Base-by-base conservation (phyloP, 768 basidiomycete genomes). In the Cubamyces lactineus region DNA sequence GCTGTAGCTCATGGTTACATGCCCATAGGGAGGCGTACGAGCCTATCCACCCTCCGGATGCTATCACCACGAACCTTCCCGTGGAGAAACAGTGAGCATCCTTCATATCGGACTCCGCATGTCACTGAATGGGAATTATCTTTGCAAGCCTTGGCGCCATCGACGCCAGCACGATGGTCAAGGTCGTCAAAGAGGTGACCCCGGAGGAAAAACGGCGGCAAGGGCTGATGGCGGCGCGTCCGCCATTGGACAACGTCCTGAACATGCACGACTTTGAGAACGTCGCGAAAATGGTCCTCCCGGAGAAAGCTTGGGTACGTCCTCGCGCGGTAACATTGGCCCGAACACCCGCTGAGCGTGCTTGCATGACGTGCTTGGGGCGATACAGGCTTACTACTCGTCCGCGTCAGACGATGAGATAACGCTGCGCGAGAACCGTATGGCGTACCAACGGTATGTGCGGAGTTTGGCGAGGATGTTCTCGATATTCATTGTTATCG, bases 351-450 rank as follows among this genome's bases (percentile, higher is more conserved):
- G 34, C 34, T 34, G 34, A 34, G 9, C 34, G 9, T 34, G 46
- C 6, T 47, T 47, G 5, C 1, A 12, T 11, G 45, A 19, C 4
- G 23, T 28, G 3, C 26, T 13, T 28, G 26, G 3, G 24, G 24
- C 16, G 16, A 13, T 8, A 26, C 53, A 86, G 72, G 96, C 95
- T 5, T 96, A 96, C 73, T 96, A 98, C 70, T 94, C 91, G 0
- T 95, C 93, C n/a, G 96, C 94, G 17, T 88, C 96, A 7, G 96
- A 98, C 71, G 96, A 98, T 67, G 94, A 97, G 75, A 92, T 95
- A 47, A 95, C 94, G 30, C 79, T 83, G 62, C 82, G 94, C 51
- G 94, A 96, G 74, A 97, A 97, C 68, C 93, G 92, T 63, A 82
- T 87, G 53, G 96, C 95, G 2, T 98, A 89, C 71, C 96, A 98